Percentiles rank a stretch among this genome's conserved stretches.
These are phyloP conservation scores for Phanerochaete sordida DNA, from an alignment of 768 basidiomycete genomes.

Conservation along the genomic window DNA sequence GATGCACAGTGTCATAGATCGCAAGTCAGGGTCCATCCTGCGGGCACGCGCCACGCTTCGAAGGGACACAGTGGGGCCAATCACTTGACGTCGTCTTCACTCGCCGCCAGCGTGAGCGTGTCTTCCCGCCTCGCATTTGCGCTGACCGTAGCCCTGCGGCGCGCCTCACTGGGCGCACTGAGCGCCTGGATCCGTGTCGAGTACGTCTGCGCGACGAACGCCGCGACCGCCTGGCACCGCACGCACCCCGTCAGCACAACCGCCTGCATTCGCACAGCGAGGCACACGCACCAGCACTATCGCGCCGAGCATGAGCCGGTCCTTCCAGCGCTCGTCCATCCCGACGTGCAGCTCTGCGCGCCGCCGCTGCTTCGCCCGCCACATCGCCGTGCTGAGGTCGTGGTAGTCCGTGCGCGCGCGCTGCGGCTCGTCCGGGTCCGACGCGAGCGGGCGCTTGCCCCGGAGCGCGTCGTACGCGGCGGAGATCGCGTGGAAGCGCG, in stretches of 20 bases:
- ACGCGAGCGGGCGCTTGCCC: constrained; percentile 33
- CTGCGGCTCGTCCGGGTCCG: constrained; percentile 13
- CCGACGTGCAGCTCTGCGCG: constrained; percentile 44
- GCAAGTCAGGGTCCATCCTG: too few species aligned
- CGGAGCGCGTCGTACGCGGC: constrained; percentile 64
- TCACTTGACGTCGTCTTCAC: neutral
- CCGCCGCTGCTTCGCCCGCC: constrained; percentile 33
- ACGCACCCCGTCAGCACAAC: neutral
- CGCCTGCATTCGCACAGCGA: constrained; percentile 6
- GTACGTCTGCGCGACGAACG: constrained; percentile 24
- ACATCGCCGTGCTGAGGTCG: constrained; percentile 34
- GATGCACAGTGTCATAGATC: too few species aligned
- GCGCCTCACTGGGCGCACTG: neutral
- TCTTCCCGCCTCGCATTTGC: neutral
- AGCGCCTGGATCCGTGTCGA: constrained; percentile 20
- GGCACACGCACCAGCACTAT: constrained; percentile 42
- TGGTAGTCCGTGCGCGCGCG: constrained; percentile 16
- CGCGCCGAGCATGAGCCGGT: constrained; percentile 53
- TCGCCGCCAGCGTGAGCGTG: neutral
- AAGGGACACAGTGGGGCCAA: too few species aligned
- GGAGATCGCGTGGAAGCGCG: constrained; percentile 66
- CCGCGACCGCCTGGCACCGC: constrained; percentile 16
- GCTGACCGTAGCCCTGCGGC: neutral
- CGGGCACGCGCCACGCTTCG: too few species aligned
- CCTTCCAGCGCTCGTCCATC: constrained; percentile 65